A percentile compares a stretch with the other conserved stretches of the same genome.
These are phyloP conservation scores for Epichloe scottii DNA, from an alignment of 2,329 filamentous ascomycete genomes.

Conservation along the genomic window DNA sequence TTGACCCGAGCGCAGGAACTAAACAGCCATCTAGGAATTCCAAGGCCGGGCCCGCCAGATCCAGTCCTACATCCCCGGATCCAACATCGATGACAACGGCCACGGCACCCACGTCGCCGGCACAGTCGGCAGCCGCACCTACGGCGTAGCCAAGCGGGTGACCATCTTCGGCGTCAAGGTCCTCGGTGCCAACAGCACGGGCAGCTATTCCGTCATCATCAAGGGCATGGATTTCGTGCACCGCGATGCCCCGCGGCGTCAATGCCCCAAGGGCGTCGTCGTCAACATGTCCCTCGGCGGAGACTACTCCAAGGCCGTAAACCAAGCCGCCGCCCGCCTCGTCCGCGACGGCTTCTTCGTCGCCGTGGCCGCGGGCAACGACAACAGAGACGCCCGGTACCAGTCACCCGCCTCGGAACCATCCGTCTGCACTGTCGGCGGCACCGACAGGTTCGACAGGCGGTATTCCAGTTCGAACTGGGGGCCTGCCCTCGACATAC, in stretches of 20 bases:
- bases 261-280: slow-evolving; percentile 28
- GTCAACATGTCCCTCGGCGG: slow-evolving; percentile 41
- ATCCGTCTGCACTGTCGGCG: slow-evolving; percentile 33
- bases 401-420: slow-evolving; percentile 29
- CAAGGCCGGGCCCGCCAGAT: slow-evolving; percentile 25
- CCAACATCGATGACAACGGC: slow-evolving; percentile 16
- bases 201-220: slow-evolving; percentile 17
- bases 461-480: slow-evolving; percentile 33
- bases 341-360: slow-evolving; percentile 31
- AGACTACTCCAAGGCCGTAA: slow-evolving; percentile 25
- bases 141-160: slow-evolving; percentile 27
- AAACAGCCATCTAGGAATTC: slow-evolving; percentile 18
- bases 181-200: slow-evolving; percentile 20
- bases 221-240: slow-evolving; percentile 28
- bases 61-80: slow-evolving; percentile 19
- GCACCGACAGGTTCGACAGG: slow-evolving; percentile 22
- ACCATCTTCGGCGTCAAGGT: slow-evolving; percentile 28
- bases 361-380: slow-evolving; percentile 39
- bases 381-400: slow-evolving; percentile 23
- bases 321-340: slow-evolving; percentile 30
- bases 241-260: slow-evolving; percentile 18
- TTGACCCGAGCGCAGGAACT: background rate
- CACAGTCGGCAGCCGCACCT: slow-evolving; percentile 20
- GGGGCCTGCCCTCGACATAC: slow-evolving; percentile 30
- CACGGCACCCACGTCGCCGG: slow-evolving; percentile 22